These are phyloP conservation scores for Phtheirospermum japonicum DNA, from an alignment of 257 asterid species.

Conservation along the genomic window DNA sequence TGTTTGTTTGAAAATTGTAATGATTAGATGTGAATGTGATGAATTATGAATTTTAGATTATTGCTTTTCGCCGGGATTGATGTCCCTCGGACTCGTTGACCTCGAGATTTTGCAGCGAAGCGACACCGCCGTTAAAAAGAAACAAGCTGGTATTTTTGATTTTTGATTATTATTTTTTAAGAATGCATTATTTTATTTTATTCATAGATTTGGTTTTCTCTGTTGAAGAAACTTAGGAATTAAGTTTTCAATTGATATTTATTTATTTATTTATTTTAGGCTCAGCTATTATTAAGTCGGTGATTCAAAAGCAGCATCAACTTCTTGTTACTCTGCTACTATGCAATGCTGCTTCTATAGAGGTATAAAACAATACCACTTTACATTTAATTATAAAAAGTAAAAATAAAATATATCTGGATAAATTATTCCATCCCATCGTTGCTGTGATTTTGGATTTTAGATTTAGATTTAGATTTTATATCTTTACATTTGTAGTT, in stretches of 20 bases:
- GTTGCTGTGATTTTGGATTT: slow-evolving; percentile 89
- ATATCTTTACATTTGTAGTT: slow-evolving; percentile 15
- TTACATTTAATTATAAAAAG: too few species aligned
- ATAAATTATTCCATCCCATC: slow-evolving; percentile 81
- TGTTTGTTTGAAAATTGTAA: too few species aligned
- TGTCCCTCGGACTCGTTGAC: slow-evolving; percentile 92
- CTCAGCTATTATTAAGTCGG: slow-evolving; percentile 80
- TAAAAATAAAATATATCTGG: slow-evolving; percentile 48
- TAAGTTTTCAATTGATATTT: too few species aligned
- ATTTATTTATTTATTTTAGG: too few species aligned
- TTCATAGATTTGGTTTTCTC: neutral
- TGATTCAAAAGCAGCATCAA: slow-evolving; percentile 94
- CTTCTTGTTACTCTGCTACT: slow-evolving; percentile 92
- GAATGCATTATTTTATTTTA: neutral
- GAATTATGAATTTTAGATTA: too few species aligned
- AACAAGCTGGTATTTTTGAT: slow-evolving; percentile 66
- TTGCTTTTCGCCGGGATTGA: slow-evolving; percentile 90
- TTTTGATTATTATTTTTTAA: neutral
- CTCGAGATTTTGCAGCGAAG: slow-evolving; percentile 88
- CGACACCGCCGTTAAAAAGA: slow-evolving; percentile 69
- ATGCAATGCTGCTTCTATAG: slow-evolving; percentile 97
- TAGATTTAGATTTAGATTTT: too few species aligned
- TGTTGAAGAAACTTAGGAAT: too few species aligned
- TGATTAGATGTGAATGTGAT: too few species aligned
- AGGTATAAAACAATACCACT: slow-evolving; percentile 41